These are phyloP conservation scores for Oehlia diaphana DNA, from an alignment of 192 early-diverging fungal genomes.

Conservation along the genomic window DNA sequence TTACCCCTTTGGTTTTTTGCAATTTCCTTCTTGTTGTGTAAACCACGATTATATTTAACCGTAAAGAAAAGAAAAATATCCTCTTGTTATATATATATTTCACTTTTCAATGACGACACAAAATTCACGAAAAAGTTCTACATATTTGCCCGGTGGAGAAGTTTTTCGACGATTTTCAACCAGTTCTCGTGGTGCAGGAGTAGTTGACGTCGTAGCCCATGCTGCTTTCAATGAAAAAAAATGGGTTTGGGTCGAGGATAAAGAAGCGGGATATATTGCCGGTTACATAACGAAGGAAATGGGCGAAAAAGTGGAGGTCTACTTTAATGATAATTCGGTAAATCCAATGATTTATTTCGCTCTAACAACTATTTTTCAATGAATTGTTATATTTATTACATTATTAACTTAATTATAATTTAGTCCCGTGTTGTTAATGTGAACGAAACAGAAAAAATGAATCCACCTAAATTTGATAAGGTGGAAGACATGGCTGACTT, in stretches of 20 bases:
- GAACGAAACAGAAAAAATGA: conserved; percentile 93
- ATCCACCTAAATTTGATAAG: conserved; percentile 98
- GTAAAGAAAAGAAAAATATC: not conserved
- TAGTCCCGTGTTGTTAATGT: conserved; percentile 53
- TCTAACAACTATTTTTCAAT: not conserved
- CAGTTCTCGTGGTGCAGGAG: conserved; percentile 36
- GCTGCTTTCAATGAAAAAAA: conserved; percentile 92
- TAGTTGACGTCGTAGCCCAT: conserved; percentile 63
- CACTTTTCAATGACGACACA: not conserved
- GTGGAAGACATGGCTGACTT: conserved; percentile 99
- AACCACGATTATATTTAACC: not conserved
- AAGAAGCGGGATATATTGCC: conserved; percentile 84
- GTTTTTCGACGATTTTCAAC: conserved; percentile 9
- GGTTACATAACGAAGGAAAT: conserved; percentile 78
- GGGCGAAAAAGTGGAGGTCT: conserved; percentile 71
- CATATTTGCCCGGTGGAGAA: not conserved
- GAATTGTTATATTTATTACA: not conserved
- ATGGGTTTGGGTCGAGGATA: conserved; percentile 97
- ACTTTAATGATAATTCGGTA: conserved; percentile 79
- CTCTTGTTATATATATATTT: not conserved
- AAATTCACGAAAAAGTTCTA: not conserved
- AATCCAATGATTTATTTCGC: not conserved
- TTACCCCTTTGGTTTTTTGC: not conserved
- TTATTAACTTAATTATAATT: not conserved
- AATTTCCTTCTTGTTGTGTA: not conserved